A percentile compares a stretch with the other conserved stretches of the same genome.
phyloP scores from a whole-genome alignment of 768 basidiomycete genomes.

The Aureoboletus auriporus region DNA sequence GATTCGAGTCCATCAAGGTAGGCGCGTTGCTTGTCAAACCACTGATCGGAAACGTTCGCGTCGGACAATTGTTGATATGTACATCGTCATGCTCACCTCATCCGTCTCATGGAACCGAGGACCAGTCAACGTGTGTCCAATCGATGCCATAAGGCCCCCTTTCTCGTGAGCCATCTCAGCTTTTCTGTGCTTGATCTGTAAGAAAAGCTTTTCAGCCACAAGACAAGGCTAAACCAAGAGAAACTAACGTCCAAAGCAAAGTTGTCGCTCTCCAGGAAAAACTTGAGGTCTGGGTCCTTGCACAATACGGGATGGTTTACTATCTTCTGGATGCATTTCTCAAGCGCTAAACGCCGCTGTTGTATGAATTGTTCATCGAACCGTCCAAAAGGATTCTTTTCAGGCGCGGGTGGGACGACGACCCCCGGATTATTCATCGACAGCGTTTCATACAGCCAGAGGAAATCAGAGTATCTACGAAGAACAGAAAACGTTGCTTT shows the following conservation, averaged over 20 bases:
- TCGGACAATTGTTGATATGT: not conserved
- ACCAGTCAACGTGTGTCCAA: constrained; percentile 76
- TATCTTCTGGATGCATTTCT: constrained; percentile 90
- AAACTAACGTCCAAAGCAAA: constrained; percentile 82
- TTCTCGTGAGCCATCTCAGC: constrained; percentile 72
- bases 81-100: constrained; percentile 46
- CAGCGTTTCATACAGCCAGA: constrained; percentile 92
- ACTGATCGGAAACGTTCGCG: constrained; percentile 42
- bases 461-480: constrained; percentile 95
- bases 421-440: constrained; percentile 93
- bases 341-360: constrained; percentile 76
- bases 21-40: constrained; percentile 85
- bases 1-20: constrained; percentile 89
- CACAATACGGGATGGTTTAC: constrained; percentile 88
- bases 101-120: constrained; percentile 87
- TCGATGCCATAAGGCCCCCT: constrained; percentile 78
- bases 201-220: not conserved
- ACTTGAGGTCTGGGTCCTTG: constrained; percentile 81
- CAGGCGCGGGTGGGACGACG: constrained; percentile 93
- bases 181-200: constrained; percentile 84
- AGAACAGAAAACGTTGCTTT: constrained; percentile 89
- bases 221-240: not conserved
- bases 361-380: constrained; percentile 92
- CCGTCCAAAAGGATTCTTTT: constrained; percentile 90
- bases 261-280: constrained; percentile 92